Percentiles rank a stretch among this genome's conserved stretches.
Evolutionary conservation across 2,329 filamentous ascomycete genomes (phyloP).

Genomic region (Calonectria leucothoes): DNA sequence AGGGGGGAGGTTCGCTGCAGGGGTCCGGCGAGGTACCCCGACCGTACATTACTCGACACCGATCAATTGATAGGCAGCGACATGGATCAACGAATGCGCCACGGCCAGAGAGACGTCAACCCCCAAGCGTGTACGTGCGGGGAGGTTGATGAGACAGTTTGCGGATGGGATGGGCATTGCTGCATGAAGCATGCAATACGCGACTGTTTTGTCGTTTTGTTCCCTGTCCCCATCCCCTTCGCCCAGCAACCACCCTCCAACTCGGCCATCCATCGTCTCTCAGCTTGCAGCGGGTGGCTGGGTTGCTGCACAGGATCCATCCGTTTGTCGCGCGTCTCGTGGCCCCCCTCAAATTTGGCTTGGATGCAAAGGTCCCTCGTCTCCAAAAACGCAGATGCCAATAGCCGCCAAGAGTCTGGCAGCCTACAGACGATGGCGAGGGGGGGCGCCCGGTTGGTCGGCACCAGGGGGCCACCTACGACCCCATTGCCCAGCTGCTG

Average conservation of each 20-base stretch:
- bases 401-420: conserved; percentile 13
- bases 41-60: conserved; percentile 1
- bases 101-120: not conserved
- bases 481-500: conserved; percentile 1
- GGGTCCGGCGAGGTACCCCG: conserved; percentile 15
- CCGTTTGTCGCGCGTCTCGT: conserved; percentile 24
- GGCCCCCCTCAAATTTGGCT: conserved; percentile 8
- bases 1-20: conserved; percentile 10
- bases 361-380: conserved; percentile 21
- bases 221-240: not conserved
- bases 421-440: conserved; percentile 8
- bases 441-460: conserved; percentile 19
- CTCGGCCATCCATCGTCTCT: not conserved
- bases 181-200: conserved; percentile 7
- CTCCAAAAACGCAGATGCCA: not conserved
- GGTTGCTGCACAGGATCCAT: conserved; percentile 6
- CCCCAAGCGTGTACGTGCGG: not conserved
- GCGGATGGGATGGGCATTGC: not conserved
- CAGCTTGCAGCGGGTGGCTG: conserved; percentile 12
- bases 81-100: not conserved
- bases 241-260: not conserved
- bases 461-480: conserved; percentile 15
- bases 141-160: not conserved
- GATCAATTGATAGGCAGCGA: conserved; percentile 3
- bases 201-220: not conserved